These are phyloP conservation scores for Pseudognaphalium luteoalbum DNA, from an alignment of 129 eudicot species.

Conservation along the genomic window DNA sequence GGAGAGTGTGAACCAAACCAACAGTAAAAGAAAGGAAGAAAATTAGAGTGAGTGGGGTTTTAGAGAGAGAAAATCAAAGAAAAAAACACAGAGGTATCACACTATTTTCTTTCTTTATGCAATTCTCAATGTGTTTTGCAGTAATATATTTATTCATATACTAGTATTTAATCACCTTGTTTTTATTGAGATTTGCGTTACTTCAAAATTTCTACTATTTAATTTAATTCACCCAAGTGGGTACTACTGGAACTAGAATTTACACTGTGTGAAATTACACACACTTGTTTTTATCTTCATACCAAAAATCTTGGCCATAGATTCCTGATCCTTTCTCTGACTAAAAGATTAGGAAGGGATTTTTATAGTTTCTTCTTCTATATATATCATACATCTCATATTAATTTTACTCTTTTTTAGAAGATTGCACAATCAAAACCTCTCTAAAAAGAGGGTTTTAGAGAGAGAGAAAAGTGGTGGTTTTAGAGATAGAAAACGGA, in stretches of 20 bases:
- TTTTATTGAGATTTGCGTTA: conserved; percentile 42
- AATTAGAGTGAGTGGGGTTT: not conserved
- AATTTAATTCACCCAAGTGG: conserved; percentile 26
- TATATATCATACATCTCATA: conserved; percentile 34
- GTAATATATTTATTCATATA: not conserved
- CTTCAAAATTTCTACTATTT: not conserved
- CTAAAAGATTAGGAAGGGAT: not conserved
- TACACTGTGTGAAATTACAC: conserved; percentile 12
- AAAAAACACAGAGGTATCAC: not conserved
- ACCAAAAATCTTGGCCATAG: conserved; percentile 36
- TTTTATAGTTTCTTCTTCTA: conserved; percentile 19
- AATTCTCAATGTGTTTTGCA: not conserved
- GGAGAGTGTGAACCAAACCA: not conserved
- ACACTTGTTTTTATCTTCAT: conserved; percentile 33
- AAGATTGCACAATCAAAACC: conserved; percentile 1
- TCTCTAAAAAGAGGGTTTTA: conserved; percentile 12
- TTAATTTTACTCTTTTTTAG: conserved; percentile 31
- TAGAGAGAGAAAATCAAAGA: not conserved
- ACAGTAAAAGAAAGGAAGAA: not conserved
- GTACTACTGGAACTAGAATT: conserved; percentile 4
- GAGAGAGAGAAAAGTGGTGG: conserved; percentile 30
- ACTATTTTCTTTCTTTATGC: not conserved
- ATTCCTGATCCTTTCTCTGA: conserved; percentile 46
- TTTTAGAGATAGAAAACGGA: conserved; percentile 30
- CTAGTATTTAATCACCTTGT: conserved; percentile 24